Evolutionary conservation across 202 grass and related monocot species (phyloP), one percentile per base, ranked within the genome.

Genomic region (Carex arenaria): DNA sequence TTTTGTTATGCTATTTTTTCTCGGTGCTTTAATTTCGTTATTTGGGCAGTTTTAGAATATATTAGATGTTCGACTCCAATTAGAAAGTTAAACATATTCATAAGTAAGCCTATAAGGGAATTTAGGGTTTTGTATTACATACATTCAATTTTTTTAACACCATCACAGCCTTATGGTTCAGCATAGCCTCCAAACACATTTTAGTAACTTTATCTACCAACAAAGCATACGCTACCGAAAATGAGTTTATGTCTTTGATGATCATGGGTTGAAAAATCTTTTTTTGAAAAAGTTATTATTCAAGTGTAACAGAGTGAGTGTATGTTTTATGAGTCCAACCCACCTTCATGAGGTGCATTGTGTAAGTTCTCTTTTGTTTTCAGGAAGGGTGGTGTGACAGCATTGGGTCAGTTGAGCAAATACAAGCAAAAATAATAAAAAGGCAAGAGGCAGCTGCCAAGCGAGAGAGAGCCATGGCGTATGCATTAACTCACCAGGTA

Each of bases 401-500:
- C 84, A 90, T 90, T 38, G 93, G 96, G 23, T 98, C 96, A 9
- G 91, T 98, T 61, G 91, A 98, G 84, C 90, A 98, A 85, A 98
- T 98, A 72, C 93, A 98, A 86, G 64, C 79, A 52, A 98, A 98
- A 84, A 74, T 98, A 79, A 71, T 98, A 32, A 98, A 98, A 87
- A 93, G 96, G 64, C 90, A 98, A 89, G 88, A 98, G 90, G 96
- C 96, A 79, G 95, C 93, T 82, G 96, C 86, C 23, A 98, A 93
- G 54, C 89, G 93, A 61, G 95, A 98, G 64, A 83, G 95, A 87
- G 95, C 95, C 51, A 98, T 98, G 89, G 91, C 93, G 36, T 98
- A 98, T 83, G 95, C 95, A 89, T 88, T 98, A 85, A 90, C 91
- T 85, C 96, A 95, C 67, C 93, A 98, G 91, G 96, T 98, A 92